phyloP scores from a whole-genome alignment of 768 basidiomycete species.

The Gloeophyllum trabeum region DNA sequence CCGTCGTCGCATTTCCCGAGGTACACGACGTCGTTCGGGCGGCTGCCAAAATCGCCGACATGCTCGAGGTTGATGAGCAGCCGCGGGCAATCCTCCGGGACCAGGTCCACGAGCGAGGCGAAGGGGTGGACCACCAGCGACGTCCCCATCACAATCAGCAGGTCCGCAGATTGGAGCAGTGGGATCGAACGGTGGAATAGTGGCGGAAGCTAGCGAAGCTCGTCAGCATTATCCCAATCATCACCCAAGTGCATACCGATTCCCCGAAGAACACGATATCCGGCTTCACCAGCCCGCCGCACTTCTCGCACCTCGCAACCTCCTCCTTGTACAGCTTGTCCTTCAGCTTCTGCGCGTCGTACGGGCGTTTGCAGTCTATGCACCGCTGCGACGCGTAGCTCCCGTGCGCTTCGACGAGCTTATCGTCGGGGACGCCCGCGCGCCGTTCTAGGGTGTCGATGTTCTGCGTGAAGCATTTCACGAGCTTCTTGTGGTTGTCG shows the following conservation, averaged over 20 bases:
- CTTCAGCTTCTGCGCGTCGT: slow-evolving; percentile 33
- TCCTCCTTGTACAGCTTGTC: slow-evolving; percentile 45
- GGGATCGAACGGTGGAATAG: slow-evolving; percentile 50
- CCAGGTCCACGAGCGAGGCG: slow-evolving; percentile 79
- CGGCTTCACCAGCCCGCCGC: slow-evolving; percentile 78
- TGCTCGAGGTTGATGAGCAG: slow-evolving; percentile 83
- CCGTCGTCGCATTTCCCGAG: slow-evolving; percentile 66
- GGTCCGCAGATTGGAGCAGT: slow-evolving; percentile 55
- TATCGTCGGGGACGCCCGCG: slow-evolving; percentile 51
- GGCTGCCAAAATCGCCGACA: slow-evolving; percentile 55
- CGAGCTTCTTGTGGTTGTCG: slow-evolving; percentile 70
- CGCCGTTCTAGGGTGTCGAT: slow-evolving; percentile 89
- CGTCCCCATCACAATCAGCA: slow-evolving; percentile 87
- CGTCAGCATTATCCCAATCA: slow-evolving; percentile 43
- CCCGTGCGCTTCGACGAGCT: slow-evolving; percentile 92
- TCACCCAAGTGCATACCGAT: slow-evolving; percentile 44
- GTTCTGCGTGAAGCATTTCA: slow-evolving; percentile 95
- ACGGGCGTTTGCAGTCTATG: slow-evolving; percentile 44
- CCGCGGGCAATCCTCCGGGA: slow-evolving; percentile 49
- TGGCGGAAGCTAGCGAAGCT: slow-evolving; percentile 83
- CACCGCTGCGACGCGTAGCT: slow-evolving; percentile 87
- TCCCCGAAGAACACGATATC: slow-evolving; percentile 95
- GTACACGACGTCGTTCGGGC: slow-evolving; percentile 46
- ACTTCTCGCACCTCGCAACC: slow-evolving; percentile 58
- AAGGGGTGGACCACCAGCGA: slow-evolving; percentile 85